These are phyloP conservation scores for Zymoseptoria pseudotritici DNA, from an alignment of 2,329 filamentous ascomycete genomes.

Conservation along the genomic window DNA sequence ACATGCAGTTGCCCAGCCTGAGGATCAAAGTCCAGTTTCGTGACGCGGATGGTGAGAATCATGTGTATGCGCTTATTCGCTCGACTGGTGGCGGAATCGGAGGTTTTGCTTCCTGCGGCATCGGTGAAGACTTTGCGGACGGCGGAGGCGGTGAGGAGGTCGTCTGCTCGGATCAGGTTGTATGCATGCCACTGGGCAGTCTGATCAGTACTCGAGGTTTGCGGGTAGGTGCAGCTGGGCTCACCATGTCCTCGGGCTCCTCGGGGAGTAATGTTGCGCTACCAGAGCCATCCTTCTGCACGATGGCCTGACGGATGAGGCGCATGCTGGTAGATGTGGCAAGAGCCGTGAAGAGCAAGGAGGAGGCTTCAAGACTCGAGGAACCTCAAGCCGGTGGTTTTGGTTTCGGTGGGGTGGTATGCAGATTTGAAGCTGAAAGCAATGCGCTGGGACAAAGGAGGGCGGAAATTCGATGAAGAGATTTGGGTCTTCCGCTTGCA, in stretches of 20 bases:
- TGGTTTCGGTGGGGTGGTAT: neutral
- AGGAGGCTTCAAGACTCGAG: neutral
- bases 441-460: neutral
- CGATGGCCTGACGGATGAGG: conserved; percentile 59
- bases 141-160: conserved; percentile 58
- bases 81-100: conserved; percentile 39
- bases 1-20: conserved; percentile 62
- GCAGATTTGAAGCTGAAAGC: neutral
- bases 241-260: conserved; percentile 68
- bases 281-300: conserved; percentile 56
- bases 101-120: conserved; percentile 54
- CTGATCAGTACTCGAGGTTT: neutral
- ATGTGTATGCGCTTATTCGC: conserved; percentile 54
- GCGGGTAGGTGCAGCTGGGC: conserved; percentile 2
- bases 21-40: conserved; percentile 61
- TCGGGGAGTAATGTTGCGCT: conserved; percentile 60
- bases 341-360: neutral
- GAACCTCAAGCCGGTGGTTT: neutral
- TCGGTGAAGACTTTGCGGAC: conserved; percentile 59
- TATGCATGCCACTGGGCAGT: conserved; percentile 60
- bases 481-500: neutral
- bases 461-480: neutral
- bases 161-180: conserved; percentile 61
- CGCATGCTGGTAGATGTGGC: conserved; percentile 44
- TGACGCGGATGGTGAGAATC: conserved; percentile 58